Percentiles rank a stretch among this genome's conserved stretches.
Evolutionary conservation across 352 stramenopile genomes (phyloP).

Genomic region (Thraustotheca clavata): DNA sequence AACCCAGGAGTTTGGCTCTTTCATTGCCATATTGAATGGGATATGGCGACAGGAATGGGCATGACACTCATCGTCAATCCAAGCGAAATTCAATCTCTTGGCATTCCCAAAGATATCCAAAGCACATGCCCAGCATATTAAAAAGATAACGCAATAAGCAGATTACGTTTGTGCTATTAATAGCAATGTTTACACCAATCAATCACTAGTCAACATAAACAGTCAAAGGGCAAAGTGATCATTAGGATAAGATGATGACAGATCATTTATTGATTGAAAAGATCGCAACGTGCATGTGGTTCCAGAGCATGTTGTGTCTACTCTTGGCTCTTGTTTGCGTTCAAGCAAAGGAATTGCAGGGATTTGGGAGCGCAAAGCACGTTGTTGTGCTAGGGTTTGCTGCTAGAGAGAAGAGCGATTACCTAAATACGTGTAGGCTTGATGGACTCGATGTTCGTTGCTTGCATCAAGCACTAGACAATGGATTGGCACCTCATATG

Average conservation of each 20-base stretch:
- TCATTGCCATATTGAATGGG: slow-evolving; percentile 46
- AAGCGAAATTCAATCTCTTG: slow-evolving; percentile 23
- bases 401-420: background rate
- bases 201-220: no score
- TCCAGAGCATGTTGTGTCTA: no score
- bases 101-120: background rate
- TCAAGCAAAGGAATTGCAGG: background rate
- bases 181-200: no score
- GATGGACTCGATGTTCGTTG: slow-evolving; percentile 20
- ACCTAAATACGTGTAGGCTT: background rate
- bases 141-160: no score
- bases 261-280: no score
- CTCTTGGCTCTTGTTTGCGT: background rate
- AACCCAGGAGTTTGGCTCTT: slow-evolving; percentile 41
- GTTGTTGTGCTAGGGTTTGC: slow-evolving; percentile 15
- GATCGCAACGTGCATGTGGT: no score
- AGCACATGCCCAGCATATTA: background rate
- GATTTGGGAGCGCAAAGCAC: slow-evolving; percentile 11
- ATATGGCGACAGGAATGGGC: slow-evolving; percentile 32
- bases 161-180: no score
- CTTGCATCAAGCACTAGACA: slow-evolving; percentile 16
- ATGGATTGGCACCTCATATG: slow-evolving; percentile 5
- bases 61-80: slow-evolving; percentile 40
- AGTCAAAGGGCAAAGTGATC: no score
- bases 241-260: no score